phyloP scores from a whole-genome alignment of 768 basidiomycete genomes.

The Termitomyces sp. region DNA sequence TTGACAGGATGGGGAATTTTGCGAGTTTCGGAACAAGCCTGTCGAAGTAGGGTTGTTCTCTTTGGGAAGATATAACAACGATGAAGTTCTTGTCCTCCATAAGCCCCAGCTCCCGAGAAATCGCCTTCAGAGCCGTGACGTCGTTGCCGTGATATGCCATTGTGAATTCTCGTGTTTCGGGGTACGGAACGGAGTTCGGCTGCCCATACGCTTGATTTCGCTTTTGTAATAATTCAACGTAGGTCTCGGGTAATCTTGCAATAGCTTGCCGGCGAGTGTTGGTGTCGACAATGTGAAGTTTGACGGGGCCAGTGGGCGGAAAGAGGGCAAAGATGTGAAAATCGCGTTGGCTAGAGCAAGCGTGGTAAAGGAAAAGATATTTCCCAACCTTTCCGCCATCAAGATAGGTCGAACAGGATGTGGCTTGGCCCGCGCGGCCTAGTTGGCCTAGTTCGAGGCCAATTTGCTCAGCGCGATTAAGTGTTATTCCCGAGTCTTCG shows the following conservation, averaged over 20 bases:
- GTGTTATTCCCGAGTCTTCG: slow-evolving; percentile 61
- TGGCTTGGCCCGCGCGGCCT: slow-evolving; percentile 54
- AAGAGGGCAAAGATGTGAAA: slow-evolving; percentile 91
- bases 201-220: slow-evolving; percentile 37
- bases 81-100: slow-evolving; percentile 71
- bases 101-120: slow-evolving; percentile 83
- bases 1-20: slow-evolving; percentile 85
- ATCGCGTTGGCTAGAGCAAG: slow-evolving; percentile 63
- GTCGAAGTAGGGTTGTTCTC: slow-evolving; percentile 84
- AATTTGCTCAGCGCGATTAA: slow-evolving; percentile 77
- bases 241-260: slow-evolving; percentile 70
- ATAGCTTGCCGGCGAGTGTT: slow-evolving; percentile 85
- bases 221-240: slow-evolving; percentile 59
- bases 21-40: slow-evolving; percentile 61
- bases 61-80: slow-evolving; percentile 82
- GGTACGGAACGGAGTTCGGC: slow-evolving; percentile 60
- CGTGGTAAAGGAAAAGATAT: slow-evolving; percentile 89
- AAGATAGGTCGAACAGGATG: slow-evolving; percentile 69
- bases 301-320: slow-evolving; percentile 63
- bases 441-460: slow-evolving; percentile 86
- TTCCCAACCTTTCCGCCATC: slow-evolving; percentile 66
- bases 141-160: slow-evolving; percentile 80
- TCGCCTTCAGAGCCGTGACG: slow-evolving; percentile 73
- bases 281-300: slow-evolving; percentile 87
- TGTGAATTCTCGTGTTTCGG: slow-evolving; percentile 54